Conservation (phyloP, 495 filamentous ascomycete genomes). For the Podospora pseudoanserina region DNA sequence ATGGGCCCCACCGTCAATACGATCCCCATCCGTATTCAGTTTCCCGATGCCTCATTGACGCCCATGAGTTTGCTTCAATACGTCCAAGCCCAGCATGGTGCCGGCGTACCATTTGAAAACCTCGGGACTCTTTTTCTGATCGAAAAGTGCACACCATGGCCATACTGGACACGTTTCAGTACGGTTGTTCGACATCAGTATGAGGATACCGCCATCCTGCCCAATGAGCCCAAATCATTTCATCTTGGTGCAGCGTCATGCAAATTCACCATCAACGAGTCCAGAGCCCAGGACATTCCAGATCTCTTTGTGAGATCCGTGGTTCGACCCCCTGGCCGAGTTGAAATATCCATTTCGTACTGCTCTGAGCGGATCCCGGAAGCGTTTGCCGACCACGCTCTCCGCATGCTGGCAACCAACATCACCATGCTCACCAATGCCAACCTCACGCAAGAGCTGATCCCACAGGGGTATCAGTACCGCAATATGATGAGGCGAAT, state of each 20-base stretch:
- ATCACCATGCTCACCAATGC: constrained; percentile 40
- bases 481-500: constrained; percentile 34
- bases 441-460: constrained; percentile 40
- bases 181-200: constrained; percentile 42
- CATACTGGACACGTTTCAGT: constrained; percentile 49
- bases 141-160: constrained; percentile 47
- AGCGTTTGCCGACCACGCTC: constrained; percentile 39
- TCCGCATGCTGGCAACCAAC: constrained; percentile 42
- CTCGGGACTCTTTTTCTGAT: constrained; percentile 42
- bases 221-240: constrained; percentile 35
- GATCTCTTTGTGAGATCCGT: constrained; percentile 43
- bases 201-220: constrained; percentile 34
- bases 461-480: constrained; percentile 37
- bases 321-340: constrained; percentile 27
- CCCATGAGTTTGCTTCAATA: constrained; percentile 40
- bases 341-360: constrained; percentile 42
- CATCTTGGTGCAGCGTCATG: constrained; percentile 39
- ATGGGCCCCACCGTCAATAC: constrained; percentile 44
- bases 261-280: constrained; percentile 38
- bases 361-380: constrained; percentile 38
- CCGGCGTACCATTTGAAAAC: constrained; percentile 42
- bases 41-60: constrained; percentile 39
- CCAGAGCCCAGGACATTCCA: constrained; percentile 36
- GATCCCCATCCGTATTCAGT: constrained; percentile 42
- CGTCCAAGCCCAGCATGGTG: constrained; percentile 40